Conservation (phyloP, 345 rosid species). For the Citrus sinensis region DNA sequence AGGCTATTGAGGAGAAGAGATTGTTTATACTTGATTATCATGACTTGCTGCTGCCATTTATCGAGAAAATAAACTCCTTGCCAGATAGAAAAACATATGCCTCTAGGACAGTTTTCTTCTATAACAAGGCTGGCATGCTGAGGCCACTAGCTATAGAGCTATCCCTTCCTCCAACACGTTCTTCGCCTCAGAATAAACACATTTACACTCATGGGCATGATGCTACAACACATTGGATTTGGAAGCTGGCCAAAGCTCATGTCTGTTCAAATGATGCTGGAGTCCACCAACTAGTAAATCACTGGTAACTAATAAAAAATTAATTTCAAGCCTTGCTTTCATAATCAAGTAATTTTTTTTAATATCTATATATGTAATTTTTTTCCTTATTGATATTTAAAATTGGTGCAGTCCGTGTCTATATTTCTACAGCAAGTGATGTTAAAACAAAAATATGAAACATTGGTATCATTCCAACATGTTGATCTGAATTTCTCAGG, state of each 20-base stretch:
- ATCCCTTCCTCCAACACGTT: constrained; percentile 62
- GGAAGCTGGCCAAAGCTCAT: constrained; percentile 97
- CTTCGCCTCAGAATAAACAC: constrained; percentile 44
- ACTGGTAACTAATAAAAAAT: constrained; percentile 52
- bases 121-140: constrained; percentile 38
- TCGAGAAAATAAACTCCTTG: constrained; percentile 65
- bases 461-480: not conserved
- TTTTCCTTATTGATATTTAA: not conserved
- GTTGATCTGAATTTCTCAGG: constrained; percentile 38
- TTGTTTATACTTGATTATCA: constrained; percentile 81
- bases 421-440: not conserved
- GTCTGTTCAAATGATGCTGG: constrained; percentile 89
- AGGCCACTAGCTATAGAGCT: constrained; percentile 88
- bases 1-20: constrained; percentile 86
- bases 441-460: not conserved
- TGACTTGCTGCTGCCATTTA: constrained; percentile 82
- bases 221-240: constrained; percentile 83
- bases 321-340: not conserved
- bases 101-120: constrained; percentile 70
- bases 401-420: not conserved
- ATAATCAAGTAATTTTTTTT: not conserved
- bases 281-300: constrained; percentile 88
- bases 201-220: constrained; percentile 75
- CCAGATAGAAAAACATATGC: constrained; percentile 79
- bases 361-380: no score